Base-by-base conservation (phyloP, 1,139 yeast genomes). In the Meyerozyma smithsonii region DNA sequence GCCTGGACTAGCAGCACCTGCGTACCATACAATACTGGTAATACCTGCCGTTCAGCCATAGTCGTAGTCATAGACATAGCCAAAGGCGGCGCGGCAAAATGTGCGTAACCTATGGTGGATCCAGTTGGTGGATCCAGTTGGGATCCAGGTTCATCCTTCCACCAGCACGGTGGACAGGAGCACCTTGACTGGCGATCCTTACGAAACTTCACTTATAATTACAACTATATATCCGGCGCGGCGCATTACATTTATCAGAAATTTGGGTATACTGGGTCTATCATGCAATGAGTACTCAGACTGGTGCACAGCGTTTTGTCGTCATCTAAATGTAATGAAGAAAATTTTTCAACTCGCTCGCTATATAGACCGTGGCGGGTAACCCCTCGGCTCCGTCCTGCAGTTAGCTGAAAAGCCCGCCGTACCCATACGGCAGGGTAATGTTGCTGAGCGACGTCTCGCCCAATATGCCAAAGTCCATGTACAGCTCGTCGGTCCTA, bases 251-350 rank as follows among this genome's bases (percentile, higher is more conserved):
- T 30, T 30, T 49, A 51, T 68, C 74, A 68, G 74, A 64, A 59
- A 64, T 66, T 62, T 68, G 72, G 73, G 74, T 67, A 63, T 67
- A 68, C 72, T 66, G 63, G 62, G 67, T 68, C 74, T 66, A 58
- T 68, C 74, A 68, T 67, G 55, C 45, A 55, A 51, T 54, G 69
- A 64, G 71, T 64, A 63, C 68, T 68, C 74, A 66, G 74, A 67
- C 73, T 68, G 74, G 74, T 68, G 74, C 74, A 68, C 74, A 68
- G 74, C 74, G 69, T 64, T 61, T 65, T 65, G 72, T 67, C 72
- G 55, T 67, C 73, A 64, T 60, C 38, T 56, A 42, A 30, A 30
- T 30, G 34, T 30, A 30, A 30, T 30, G 12, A 16, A 28, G 24
- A 18, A 18, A n/a, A 16, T 33, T 19, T 12, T 12, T 16, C 5